Percentiles rank a stretch among this genome's conserved stretches.
Evolutionary conservation across 2,329 filamentous ascomycete species (phyloP).

Genomic region (Didymella pinodella): DNA sequence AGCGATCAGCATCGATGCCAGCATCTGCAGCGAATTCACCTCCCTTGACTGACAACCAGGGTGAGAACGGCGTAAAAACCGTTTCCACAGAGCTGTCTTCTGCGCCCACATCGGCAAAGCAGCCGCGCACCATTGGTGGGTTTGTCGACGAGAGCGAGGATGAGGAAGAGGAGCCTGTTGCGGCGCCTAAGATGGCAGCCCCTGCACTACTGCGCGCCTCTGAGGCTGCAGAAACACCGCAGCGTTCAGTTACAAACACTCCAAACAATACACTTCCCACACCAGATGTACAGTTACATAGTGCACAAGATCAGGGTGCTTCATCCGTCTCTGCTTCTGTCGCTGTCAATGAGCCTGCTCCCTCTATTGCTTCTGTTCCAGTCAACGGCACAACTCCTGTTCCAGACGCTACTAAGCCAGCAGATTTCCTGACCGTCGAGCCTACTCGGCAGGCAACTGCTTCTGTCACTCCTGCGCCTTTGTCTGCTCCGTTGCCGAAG

Average conservation of each 20-base stretch:
- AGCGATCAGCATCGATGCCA: slow-evolving; percentile 39
- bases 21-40: slow-evolving; percentile 44
- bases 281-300: slow-evolving; percentile 69
- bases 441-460: slow-evolving; percentile 53
- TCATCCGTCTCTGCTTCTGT: slow-evolving; percentile 50
- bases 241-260: slow-evolving; percentile 64
- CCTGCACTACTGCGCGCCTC: slow-evolving; percentile 59
- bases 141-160: slow-evolving; percentile 71
- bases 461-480: slow-evolving; percentile 41
- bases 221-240: slow-evolving; percentile 59
- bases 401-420: slow-evolving; percentile 49
- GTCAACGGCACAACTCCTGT: slow-evolving; percentile 54
- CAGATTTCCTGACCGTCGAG: slow-evolving; percentile 39
- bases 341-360: slow-evolving; percentile 55
- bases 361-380: slow-evolving; percentile 60
- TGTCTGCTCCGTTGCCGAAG: slow-evolving; percentile 49
- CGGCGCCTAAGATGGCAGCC: slow-evolving; percentile 60
- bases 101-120: slow-evolving; percentile 47
- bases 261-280: slow-evolving; percentile 62
- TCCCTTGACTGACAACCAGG: slow-evolving; percentile 28
- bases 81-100: slow-evolving; percentile 37
- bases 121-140: slow-evolving; percentile 65
- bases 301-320: slow-evolving; percentile 61
- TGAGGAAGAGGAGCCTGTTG: slow-evolving; percentile 58
- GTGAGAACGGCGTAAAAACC: slow-evolving; percentile 36